Conservation (phyloP, 306 rosid genomes). For the Mimosa bimucronata region DNA sequence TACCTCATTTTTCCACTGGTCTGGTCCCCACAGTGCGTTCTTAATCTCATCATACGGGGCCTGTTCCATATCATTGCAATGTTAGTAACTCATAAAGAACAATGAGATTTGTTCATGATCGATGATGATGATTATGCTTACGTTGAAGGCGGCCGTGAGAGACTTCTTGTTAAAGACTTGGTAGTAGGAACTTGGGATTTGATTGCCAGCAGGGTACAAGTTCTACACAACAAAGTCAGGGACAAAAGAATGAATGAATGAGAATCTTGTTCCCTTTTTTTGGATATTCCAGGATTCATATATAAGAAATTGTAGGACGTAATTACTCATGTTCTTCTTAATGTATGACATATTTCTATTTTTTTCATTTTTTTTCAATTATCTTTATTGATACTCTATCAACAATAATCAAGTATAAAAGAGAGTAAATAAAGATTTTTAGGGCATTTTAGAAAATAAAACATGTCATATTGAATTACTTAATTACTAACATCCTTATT, state of each 20-base stretch:
- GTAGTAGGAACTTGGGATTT: slow-evolving; percentile 32
- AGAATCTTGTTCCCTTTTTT: neutral
- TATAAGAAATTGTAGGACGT: too few relatives aligned
- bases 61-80: neutral
- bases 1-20: neutral
- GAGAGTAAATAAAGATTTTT: too few relatives aligned
- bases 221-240: slow-evolving; percentile 8
- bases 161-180: slow-evolving; percentile 32
- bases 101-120: neutral
- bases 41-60: neutral
- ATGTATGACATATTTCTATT: too few relatives aligned
- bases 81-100: too few relatives aligned
- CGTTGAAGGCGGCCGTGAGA: slow-evolving; percentile 40
- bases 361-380: too few relatives aligned
- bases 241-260: neutral
- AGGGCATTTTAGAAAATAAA: too few relatives aligned
- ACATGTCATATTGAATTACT: too few relatives aligned
- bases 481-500: too few relatives aligned
- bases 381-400: too few relatives aligned
- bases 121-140: neutral
- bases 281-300: neutral
- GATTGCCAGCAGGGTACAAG: slow-evolving; percentile 11
- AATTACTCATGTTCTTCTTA: too few relatives aligned
- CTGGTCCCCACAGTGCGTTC: neutral
- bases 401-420: too few relatives aligned